phyloP scores from a whole-genome alignment of 2,329 filamentous ascomycete genomes.

The Huntiella moniliformis region DNA sequence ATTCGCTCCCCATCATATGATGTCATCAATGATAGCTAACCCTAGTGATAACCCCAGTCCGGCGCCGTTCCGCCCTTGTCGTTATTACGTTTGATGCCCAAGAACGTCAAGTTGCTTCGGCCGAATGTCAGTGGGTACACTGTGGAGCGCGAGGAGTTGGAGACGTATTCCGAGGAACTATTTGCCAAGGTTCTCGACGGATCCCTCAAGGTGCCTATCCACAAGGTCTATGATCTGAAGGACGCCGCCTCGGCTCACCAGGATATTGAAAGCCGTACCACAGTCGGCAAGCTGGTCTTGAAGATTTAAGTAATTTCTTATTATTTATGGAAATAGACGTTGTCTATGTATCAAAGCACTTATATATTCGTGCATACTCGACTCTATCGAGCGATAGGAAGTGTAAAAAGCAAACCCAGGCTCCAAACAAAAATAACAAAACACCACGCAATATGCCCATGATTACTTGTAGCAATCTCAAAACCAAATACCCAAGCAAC shows the following conservation, averaged over 20 bases:
- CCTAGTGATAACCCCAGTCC: slow-evolving; percentile 19
- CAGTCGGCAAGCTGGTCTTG: slow-evolving; percentile 65
- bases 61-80: slow-evolving; percentile 56
- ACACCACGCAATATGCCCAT: background rate
- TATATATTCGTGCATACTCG: background rate
- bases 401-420: background rate
- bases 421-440: background rate
- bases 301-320: slow-evolving; percentile 24
- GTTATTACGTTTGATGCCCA: slow-evolving; percentile 39
- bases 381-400: background rate
- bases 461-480: background rate
- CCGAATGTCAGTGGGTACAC: slow-evolving; percentile 57
- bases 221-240: slow-evolving; percentile 58
- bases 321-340: slow-evolving; percentile 13
- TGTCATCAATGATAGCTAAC: slow-evolving; percentile 9
- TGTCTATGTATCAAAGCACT: background rate
- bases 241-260: slow-evolving; percentile 54
- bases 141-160: slow-evolving; percentile 48
- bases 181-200: slow-evolving; percentile 52
- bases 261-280: slow-evolving; percentile 67
- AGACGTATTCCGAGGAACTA: slow-evolving; percentile 51
- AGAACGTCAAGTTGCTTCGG: slow-evolving; percentile 62
- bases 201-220: slow-evolving; percentile 53
- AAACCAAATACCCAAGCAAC: background rate
- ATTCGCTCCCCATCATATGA: background rate